phyloP scores from a whole-genome alignment of 2,329 filamentous ascomycete species.

The Apiospora saccharicola region DNA sequence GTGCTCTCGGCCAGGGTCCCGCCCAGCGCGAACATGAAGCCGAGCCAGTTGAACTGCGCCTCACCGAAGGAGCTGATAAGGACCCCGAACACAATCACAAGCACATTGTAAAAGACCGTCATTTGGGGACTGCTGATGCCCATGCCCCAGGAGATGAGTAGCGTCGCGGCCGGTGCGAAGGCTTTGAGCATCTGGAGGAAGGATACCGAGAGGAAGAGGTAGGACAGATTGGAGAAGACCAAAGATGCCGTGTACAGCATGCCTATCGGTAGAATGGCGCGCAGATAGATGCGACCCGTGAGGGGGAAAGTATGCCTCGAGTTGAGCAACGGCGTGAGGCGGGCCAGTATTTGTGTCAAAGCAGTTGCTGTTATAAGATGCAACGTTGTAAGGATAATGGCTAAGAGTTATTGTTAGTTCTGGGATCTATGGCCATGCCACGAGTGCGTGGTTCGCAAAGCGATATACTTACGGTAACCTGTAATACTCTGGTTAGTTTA shows the following conservation, averaged over 20 bases:
- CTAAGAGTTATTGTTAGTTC: constrained; percentile 35
- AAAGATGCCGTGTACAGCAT: constrained; percentile 70
- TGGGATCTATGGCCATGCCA: not conserved
- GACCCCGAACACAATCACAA: constrained; percentile 60
- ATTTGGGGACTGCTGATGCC: constrained; percentile 53
- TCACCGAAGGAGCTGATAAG: constrained; percentile 64
- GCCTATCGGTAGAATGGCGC: constrained; percentile 70
- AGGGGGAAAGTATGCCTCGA: constrained; percentile 67
- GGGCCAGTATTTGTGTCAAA: constrained; percentile 70
- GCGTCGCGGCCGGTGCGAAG: constrained; percentile 54
- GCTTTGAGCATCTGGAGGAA: constrained; percentile 75
- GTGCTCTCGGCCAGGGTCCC: constrained; percentile 83
- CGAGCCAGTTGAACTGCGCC: constrained; percentile 70
- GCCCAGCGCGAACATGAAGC: constrained; percentile 73
- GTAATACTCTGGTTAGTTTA: not conserved
- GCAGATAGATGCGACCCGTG: constrained; percentile 65
- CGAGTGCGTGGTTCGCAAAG: not conserved
- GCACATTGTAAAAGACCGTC: constrained; percentile 54
- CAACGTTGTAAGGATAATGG: constrained; percentile 69
- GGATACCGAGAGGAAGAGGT: constrained; percentile 70
- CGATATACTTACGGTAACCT: not conserved
- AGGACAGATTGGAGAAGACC: constrained; percentile 71
- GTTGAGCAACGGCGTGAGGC: constrained; percentile 68
- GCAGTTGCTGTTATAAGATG: constrained; percentile 70
- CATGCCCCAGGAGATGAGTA: constrained; percentile 35